These are phyloP conservation scores for Torulaspora delbrueckii DNA, from an alignment of 805 yeast genomes.

Conservation along the genomic window DNA sequence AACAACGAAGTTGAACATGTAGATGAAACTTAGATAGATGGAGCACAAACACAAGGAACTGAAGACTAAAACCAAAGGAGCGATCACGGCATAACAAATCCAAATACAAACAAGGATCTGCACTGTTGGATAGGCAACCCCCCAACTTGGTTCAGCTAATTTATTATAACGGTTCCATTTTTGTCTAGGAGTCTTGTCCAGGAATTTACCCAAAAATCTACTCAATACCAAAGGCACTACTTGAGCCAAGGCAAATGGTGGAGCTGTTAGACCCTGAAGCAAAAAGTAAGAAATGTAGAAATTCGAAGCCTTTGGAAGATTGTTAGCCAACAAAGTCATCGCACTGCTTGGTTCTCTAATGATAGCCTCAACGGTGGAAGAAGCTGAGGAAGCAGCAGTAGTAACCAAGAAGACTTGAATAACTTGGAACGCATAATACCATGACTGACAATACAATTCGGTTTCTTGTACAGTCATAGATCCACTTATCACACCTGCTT, in stretches of 20 bases:
- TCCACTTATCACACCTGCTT: slow-evolving; percentile 72
- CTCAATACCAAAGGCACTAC: slow-evolving; percentile 67
- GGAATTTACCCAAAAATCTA: slow-evolving; percentile 59
- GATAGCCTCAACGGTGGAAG: slow-evolving; percentile 68
- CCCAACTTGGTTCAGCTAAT: slow-evolving; percentile 69
- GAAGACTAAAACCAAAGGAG: slow-evolving; percentile 68
- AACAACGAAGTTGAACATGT: slow-evolving; percentile 59
- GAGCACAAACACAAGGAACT: slow-evolving; percentile 54
- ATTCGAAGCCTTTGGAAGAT: slow-evolving; percentile 85
- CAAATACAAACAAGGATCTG: slow-evolving; percentile 70
- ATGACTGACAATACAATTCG: slow-evolving; percentile 78
- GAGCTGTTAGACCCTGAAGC: slow-evolving; percentile 72
- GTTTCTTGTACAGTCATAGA: slow-evolving; percentile 62
- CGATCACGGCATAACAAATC: slow-evolving; percentile 70
- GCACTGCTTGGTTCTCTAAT: slow-evolving; percentile 62
- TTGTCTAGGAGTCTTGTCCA: slow-evolving; percentile 87
- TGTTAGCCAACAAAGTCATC: slow-evolving; percentile 65
- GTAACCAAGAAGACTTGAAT: slow-evolving; percentile 83
- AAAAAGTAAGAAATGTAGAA: slow-evolving; percentile 81
- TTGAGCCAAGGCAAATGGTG: slow-evolving; percentile 75
- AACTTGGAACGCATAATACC: slow-evolving; percentile 88
- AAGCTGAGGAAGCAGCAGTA: slow-evolving; percentile 76
- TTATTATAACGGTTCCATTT: slow-evolving; percentile 74
- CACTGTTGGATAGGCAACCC: slow-evolving; percentile 73
- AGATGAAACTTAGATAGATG: slow-evolving; percentile 57